These are phyloP conservation scores for Neonectria hederae DNA, from an alignment of 2,329 filamentous ascomycete species.

Conservation along the genomic window DNA sequence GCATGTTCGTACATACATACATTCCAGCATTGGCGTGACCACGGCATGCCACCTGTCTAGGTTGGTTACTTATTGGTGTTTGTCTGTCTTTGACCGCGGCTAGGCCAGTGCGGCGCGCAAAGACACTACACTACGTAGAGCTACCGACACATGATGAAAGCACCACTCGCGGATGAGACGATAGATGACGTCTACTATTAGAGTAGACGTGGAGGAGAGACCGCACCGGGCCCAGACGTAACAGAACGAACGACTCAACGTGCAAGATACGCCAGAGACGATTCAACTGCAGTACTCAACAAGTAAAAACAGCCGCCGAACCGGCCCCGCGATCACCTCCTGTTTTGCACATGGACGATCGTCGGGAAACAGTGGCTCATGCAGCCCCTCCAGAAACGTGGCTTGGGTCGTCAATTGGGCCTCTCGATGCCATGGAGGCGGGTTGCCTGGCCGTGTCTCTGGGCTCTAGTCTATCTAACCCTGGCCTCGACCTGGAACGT, in stretches of 20 bases:
- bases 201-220: conserved; percentile 22
- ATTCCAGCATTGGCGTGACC: conserved; percentile 31
- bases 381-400: conserved; percentile 32
- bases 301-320: conserved; percentile 14
- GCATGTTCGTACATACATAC: background rate
- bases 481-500: conserved; percentile 6
- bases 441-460: conserved; percentile 29
- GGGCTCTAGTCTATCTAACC: background rate
- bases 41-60: conserved; percentile 29
- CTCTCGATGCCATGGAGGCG: conserved; percentile 15
- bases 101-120: conserved; percentile 28
- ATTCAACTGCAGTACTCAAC: background rate
- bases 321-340: conserved; percentile 16
- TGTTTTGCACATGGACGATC: conserved; percentile 29
- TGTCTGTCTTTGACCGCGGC: conserved; percentile 21
- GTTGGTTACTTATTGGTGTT: conserved; percentile 12
- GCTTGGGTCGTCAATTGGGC: conserved; percentile 34
- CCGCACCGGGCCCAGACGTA: conserved; percentile 15
- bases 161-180: conserved; percentile 28
- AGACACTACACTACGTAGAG: no score
- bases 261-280: background rate
- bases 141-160: background rate
- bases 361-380: conserved; percentile 31
- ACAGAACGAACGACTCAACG: conserved; percentile 16
- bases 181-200: conserved; percentile 23